A percentile compares a stretch with the other conserved stretches of the same genome.
These are phyloP conservation scores for Suhomyces anneliseae DNA, from an alignment of 1,139 yeast genomes.

Conservation along the genomic window DNA sequence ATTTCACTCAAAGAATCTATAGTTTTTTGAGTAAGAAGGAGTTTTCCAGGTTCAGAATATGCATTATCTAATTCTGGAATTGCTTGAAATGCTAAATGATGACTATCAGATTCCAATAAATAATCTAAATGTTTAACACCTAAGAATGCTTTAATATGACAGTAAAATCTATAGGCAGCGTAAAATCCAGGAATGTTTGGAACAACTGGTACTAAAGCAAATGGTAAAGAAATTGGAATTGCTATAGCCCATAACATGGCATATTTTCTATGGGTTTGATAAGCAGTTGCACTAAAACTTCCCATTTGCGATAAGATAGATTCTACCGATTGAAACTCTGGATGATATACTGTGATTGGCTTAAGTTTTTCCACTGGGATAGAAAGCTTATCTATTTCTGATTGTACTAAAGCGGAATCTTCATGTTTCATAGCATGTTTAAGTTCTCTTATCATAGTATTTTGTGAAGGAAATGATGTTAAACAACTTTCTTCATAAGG, in stretches of 20 bases:
- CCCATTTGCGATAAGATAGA: conserved; percentile 34
- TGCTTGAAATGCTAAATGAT: conserved; percentile 26
- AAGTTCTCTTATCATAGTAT: conserved; percentile 49
- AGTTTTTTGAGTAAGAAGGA: conserved; percentile 32
- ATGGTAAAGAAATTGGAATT: conserved; percentile 77
- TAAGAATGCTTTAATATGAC: conserved; percentile 74
- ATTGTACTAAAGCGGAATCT: conserved; percentile 25
- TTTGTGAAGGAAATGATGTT: conserved; percentile 51
- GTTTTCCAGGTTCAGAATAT: conserved; percentile 17
- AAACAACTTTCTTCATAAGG: conserved; percentile 56
- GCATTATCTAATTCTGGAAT: conserved; percentile 21
- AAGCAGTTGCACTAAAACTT: conserved; percentile 27
- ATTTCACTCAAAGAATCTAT: conserved; percentile 34
- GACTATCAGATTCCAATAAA: conserved; percentile 38
- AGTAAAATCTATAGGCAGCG: conserved; percentile 76
- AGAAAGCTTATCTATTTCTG: conserved; percentile 30
- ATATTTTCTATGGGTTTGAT: conserved; percentile 33
- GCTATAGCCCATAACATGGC: conserved; percentile 53
- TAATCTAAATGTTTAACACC: conserved; percentile 72
- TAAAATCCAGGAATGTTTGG: conserved; percentile 97
- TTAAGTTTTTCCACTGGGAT: conserved; percentile 35
- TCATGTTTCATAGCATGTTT: conserved; percentile 17
- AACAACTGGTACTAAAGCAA: conserved; percentile 78
- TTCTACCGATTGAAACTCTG: conserved; percentile 36
- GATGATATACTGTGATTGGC: conserved; percentile 46